These are phyloP conservation scores for Alliaria petiolata DNA, from an alignment of 345 rosid species.

Conservation along the genomic window DNA sequence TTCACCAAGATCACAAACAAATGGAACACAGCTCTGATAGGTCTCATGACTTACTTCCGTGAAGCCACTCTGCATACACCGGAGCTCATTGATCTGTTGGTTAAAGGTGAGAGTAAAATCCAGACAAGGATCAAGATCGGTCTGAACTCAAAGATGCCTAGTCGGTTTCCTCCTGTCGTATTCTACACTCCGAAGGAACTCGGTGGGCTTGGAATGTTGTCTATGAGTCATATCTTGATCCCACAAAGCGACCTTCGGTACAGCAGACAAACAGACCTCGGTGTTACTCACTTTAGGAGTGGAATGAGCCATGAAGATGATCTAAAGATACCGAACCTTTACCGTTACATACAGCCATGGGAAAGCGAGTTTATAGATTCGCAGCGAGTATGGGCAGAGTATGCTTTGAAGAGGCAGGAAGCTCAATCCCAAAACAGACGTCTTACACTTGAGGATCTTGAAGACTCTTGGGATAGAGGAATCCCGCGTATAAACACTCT, in stretches of 20 bases:
- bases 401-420: constrained; percentile 91
- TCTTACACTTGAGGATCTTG: constrained; percentile 88
- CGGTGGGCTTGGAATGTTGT: constrained; percentile 89
- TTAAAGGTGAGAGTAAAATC: constrained; percentile 85
- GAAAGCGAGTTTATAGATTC: constrained; percentile 97
- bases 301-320: constrained; percentile 97
- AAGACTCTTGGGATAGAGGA: constrained; percentile 96
- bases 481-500: constrained; percentile 88
- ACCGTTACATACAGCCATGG: constrained; percentile 95
- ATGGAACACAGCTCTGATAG: constrained; percentile 92
- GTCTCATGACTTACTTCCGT: constrained; percentile 93
- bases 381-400: constrained; percentile 95
- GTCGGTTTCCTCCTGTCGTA: constrained; percentile 89
- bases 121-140: constrained; percentile 94
- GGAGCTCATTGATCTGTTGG: constrained; percentile 79
- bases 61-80: constrained; percentile 94
- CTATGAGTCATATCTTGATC: constrained; percentile 92
- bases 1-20: constrained; percentile 90
- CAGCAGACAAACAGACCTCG: constrained; percentile 91
- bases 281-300: constrained; percentile 91
- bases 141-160: constrained; percentile 89
- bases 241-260: constrained; percentile 91
- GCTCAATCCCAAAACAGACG: constrained; percentile 95
- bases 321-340: constrained; percentile 83
- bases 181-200: constrained; percentile 92